Evolutionary conservation across 169 alveolate species (phyloP).

Genomic region (Cryptosporidium sp.): DNA sequence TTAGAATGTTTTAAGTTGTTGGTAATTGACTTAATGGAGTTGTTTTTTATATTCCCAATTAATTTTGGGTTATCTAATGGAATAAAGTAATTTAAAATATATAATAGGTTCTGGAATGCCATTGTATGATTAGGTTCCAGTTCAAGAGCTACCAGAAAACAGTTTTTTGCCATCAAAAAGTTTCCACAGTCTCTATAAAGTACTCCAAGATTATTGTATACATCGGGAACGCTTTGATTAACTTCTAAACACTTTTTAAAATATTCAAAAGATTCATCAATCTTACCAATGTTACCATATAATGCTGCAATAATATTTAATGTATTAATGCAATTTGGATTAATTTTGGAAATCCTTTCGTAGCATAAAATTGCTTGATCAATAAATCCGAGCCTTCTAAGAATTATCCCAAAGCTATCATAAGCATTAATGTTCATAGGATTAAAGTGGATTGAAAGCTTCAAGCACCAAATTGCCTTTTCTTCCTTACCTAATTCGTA

Average conservation of each 20-base stretch:
- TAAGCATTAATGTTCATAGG: conserved; percentile 28
- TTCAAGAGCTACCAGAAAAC: conserved; percentile 72
- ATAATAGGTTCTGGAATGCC: conserved; percentile 69
- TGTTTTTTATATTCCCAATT: conserved; percentile 23
- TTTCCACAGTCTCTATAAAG: conserved; percentile 77
- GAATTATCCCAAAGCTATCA: conserved; percentile 33
- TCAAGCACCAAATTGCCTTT: conserved; percentile 68
- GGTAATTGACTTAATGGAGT: conserved; percentile 11
- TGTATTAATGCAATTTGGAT: conserved; percentile 47
- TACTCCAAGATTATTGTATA: conserved; percentile 79
- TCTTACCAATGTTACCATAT: conserved; percentile 73
- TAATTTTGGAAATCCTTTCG: conserved; percentile 16
- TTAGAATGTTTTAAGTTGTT: conserved; percentile 41
- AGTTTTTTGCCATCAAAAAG: conserved; percentile 77
- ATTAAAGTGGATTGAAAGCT: conserved; percentile 41
- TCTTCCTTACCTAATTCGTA: conserved; percentile 52
- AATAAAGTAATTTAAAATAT: conserved; percentile 73
- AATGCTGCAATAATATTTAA: conserved; percentile 76
- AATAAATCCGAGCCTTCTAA: conserved; percentile 33
- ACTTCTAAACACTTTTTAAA: conserved; percentile 79
- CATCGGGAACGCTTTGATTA: conserved; percentile 74
- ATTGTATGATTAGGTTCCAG: conserved; percentile 46
- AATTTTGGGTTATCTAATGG: conserved; percentile 60
- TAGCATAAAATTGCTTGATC: conserved; percentile 50
- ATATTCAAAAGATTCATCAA: conserved; percentile 77